Evolutionary conservation across 371 early-diverging fungal genomes (phyloP), one percentile per base, ranked within the genome.

Genomic region (Synchytrium microbalum): DNA sequence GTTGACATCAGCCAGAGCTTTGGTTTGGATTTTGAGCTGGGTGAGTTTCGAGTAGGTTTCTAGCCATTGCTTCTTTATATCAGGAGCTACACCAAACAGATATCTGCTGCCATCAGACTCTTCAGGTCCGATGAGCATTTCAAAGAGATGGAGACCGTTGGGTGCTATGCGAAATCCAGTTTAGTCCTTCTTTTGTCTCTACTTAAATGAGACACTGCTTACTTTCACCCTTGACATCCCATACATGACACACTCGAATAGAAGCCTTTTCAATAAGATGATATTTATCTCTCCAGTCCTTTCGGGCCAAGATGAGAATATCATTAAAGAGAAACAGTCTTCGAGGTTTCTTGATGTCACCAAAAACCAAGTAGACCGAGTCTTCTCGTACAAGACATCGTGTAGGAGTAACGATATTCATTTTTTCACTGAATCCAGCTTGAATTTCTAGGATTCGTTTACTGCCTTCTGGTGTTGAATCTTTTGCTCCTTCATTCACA

Each of bases 291-390:
- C 76, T 46, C 79, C 79, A 79, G 63, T 81, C 82, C 59, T 77
- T 77, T 26, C 77, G 38, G 5, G 82, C 77, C 1, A 78, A 28
- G 3, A 81, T 72, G 10, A 81, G 28, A 23, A 77, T 51, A 63
- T 81, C 79, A 64, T 81, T 81, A 69, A 81, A 81, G 25, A 81
- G 61, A 61, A 79, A 76, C 3, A 79, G 65, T 55, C 68, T 56
- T 13, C 82, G 70, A 13, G 68, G 61, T 3, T 31, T 2, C 61
- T 81, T 78, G 38, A 68, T 70, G 57, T 23, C 27, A 13, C 29
- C 66, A n/a, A 64, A 69, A 51, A 73, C 59, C 2, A 79, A 54
- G 29, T 65, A 67, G 2, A 81, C 51, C 13, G 59, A 57, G 61
- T 81, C 82, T 59, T 81, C 82, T 3, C 82, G 72, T 1, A 79